Evolutionary conservation across 495 filamentous ascomycete species (phyloP), one percentile per base, ranked within the genome.

Genomic region (Talaromyces ruber): DNA sequence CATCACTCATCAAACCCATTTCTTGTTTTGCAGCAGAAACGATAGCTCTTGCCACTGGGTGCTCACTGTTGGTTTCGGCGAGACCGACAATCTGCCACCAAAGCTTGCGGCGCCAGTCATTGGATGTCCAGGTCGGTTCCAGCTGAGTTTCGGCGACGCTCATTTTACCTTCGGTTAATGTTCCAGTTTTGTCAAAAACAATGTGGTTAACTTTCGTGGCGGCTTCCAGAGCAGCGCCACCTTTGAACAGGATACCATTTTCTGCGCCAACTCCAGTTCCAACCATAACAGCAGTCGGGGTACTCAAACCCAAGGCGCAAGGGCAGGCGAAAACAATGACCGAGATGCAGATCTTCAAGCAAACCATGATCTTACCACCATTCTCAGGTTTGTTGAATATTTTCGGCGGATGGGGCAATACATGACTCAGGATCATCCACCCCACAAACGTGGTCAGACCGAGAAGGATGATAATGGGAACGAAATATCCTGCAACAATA

Each of bases 111-210:
- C 84, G 84, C 82, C 82, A 86, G 29, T 87, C 83, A 54, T 82
- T 85, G 39, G 80, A 77, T 29, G 82, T 75, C 92, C 92, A 98
- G 0, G 81, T 77, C 24, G 83, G 74, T 37, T 84, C 83, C 57
- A 91, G 78, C 39, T 83, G 84, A 21, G 79, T 75, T 62, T 88
- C 84, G 24, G 90, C 86, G 26, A 98, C 93, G 63, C 81, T 92
- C 94, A 99, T 98, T 71, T 90, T 92, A 0, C 94, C 94, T 60
- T 92, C 85, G 0, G 94, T 99, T 65, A 99, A 79, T 2, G 94
- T 99, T 28, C 94, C 94, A 4, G 94, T 99, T 80, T 99, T 99
- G 76, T 99, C 94, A n/a, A 98, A 86, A n/a, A 99, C 92, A 47
- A 98, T 84, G 61, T 96, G 88, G 16, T 85, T 93, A 67, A 99